Percentiles rank a stretch among this genome's conserved stretches.
Evolutionary conservation across 805 yeast species (phyloP).

Genomic region (Pichia pseudocactophila): DNA sequence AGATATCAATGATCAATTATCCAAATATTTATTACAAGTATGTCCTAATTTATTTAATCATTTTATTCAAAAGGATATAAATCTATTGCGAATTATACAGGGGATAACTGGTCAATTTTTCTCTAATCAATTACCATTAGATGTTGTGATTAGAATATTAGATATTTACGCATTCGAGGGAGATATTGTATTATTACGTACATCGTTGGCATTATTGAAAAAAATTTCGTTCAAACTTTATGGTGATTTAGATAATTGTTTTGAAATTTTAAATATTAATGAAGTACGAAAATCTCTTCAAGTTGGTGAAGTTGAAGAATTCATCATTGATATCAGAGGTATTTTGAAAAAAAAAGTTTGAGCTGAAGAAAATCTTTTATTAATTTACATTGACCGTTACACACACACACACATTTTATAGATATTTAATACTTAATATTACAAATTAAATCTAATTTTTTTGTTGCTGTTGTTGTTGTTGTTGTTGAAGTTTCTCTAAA

Average conservation of each 20-base stretch:
- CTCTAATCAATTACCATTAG: constrained; percentile 37
- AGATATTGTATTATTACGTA: constrained; percentile 44
- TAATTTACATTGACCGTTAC: not conserved
- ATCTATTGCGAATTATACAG: constrained; percentile 35
- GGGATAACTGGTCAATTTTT: constrained; percentile 38
- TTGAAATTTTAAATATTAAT: constrained; percentile 23
- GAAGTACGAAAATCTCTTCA: constrained; percentile 13
- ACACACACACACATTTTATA: not conserved
- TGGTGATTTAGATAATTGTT: constrained; percentile 41
- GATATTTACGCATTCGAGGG: constrained; percentile 59
- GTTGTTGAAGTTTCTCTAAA: constrained; percentile 22
- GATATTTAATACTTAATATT: not conserved
- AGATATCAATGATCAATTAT: constrained; percentile 38
- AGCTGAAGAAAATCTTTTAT: not conserved
- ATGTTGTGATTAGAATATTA: constrained; percentile 39
- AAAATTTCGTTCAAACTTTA: constrained; percentile 42
- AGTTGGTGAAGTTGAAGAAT: constrained; percentile 43
- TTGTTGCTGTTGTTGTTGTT: constrained; percentile 12
- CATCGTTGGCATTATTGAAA: constrained; percentile 43
- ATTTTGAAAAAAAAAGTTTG: constrained; percentile 25
- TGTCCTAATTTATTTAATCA: constrained; percentile 41
- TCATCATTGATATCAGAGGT: constrained; percentile 34
- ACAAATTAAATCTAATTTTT: not conserved
- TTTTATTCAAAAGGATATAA: constrained; percentile 35
- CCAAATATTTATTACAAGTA: constrained; percentile 36